Evolutionary conservation across 2,329 filamentous ascomycete genomes (phyloP).

Genomic region (Harringtonia lauricola): DNA sequence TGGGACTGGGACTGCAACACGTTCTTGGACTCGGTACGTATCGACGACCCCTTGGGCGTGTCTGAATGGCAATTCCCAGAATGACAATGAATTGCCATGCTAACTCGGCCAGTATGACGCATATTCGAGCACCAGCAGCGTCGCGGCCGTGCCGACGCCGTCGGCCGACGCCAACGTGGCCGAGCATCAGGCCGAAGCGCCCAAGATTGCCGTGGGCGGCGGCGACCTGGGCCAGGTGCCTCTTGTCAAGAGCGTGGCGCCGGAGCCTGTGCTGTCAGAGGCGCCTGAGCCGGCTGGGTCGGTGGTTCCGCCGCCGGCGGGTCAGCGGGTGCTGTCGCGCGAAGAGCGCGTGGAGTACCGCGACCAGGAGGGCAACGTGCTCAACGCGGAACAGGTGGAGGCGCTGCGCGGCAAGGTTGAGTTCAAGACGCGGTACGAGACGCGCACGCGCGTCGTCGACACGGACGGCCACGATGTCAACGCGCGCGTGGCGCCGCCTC

Average conservation of each 20-base stretch:
- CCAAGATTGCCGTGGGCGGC: background rate
- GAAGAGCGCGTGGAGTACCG: slow-evolving; percentile 90
- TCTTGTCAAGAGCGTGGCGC: background rate
- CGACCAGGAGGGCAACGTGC: slow-evolving; percentile 83
- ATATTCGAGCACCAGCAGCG: slow-evolving; percentile 26
- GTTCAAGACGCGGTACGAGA: slow-evolving; percentile 93
- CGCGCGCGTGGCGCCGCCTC: slow-evolving; percentile 40
- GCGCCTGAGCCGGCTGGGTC: background rate
- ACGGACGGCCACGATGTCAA: slow-evolving; percentile 61
- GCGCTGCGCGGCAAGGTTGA: slow-evolving; percentile 83
- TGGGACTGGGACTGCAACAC: slow-evolving; percentile 99
- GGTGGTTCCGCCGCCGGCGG: slow-evolving; percentile 7
- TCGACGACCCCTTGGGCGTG: too few relatives aligned
- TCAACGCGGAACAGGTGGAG: slow-evolving; percentile 74
- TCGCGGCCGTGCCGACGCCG: slow-evolving; percentile 1
- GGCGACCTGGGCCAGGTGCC: slow-evolving; percentile 15
- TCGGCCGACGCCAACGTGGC: slow-evolving; percentile 5
- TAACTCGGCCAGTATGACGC: slow-evolving; percentile 32
- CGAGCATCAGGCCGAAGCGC: background rate
- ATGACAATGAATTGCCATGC: too few relatives aligned
- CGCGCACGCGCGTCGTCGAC: slow-evolving; percentile 77
- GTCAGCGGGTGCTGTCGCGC: slow-evolving; percentile 37
- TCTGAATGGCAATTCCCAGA: too few relatives aligned
- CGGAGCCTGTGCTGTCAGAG: background rate
- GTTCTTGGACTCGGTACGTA: slow-evolving; percentile 76